These are phyloP conservation scores for Sarocladiaceae sp. DNA, from an alignment of 2,329 filamentous ascomycete species.

Conservation along the genomic window DNA sequence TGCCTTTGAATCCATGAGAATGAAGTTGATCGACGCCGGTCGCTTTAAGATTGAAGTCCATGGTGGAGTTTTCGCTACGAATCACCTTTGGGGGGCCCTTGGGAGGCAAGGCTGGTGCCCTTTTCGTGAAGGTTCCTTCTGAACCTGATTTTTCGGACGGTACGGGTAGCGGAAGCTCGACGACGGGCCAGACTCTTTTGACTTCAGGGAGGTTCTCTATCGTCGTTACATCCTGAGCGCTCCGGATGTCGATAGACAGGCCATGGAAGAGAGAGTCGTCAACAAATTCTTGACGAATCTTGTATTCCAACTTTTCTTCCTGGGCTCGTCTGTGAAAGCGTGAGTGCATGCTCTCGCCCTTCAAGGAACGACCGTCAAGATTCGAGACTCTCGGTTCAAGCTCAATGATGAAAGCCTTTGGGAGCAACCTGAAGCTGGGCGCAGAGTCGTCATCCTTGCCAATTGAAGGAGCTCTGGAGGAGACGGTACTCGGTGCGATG, in stretches of 20 bases:
- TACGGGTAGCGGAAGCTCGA: slow-evolving; percentile 2
- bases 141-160: slow-evolving; percentile 6
- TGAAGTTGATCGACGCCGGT: slow-evolving; percentile 20
- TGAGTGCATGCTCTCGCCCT: slow-evolving; percentile 5
- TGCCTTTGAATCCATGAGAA: slow-evolving; percentile 15
- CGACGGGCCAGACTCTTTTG: slow-evolving; percentile 11
- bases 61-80: slow-evolving; percentile 11
- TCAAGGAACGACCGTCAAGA: slow-evolving; percentile 4
- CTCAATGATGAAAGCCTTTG: slow-evolving; percentile 11
- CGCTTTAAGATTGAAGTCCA: slow-evolving; percentile 13
- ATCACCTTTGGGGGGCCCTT: slow-evolving; percentile 2
- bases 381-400: slow-evolving; percentile 5
- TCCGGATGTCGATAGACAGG: slow-evolving; percentile 6
- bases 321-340: slow-evolving; percentile 12
- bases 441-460: background rate
- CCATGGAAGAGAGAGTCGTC: slow-evolving; percentile 12
- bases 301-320: slow-evolving; percentile 12
- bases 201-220: slow-evolving; percentile 12
- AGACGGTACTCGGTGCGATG: too few species aligned
- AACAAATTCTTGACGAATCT: slow-evolving; percentile 11
- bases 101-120: background rate
- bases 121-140: background rate
- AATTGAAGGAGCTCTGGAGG: too few species aligned
- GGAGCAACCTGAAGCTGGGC: background rate
- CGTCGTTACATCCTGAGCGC: background rate